Evolutionary conservation across 345 rosid genomes (phyloP).

Genomic region (Hibiscus syriacus): DNA sequence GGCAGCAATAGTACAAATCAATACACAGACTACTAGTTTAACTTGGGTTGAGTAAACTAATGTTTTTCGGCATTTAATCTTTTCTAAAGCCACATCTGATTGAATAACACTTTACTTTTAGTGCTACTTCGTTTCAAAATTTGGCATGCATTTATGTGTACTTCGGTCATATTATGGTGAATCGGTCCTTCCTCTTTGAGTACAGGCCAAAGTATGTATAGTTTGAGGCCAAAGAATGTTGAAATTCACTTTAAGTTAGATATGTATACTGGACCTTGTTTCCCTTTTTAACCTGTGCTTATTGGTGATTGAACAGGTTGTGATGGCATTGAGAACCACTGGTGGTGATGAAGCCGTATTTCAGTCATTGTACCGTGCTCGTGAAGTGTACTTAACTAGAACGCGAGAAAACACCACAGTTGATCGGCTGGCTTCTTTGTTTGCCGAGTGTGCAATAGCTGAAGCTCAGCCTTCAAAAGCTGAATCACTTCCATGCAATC

Average conservation of each 20-base stretch:
- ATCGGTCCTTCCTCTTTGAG: background rate
- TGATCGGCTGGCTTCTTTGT: conserved; percentile 80
- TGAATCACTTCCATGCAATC: conserved; percentile 21
- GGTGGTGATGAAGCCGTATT: conserved; percentile 83
- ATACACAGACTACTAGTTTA: background rate
- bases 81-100: background rate
- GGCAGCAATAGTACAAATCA: background rate
- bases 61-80: background rate
- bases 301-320: conserved; percentile 45
- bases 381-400: conserved; percentile 51
- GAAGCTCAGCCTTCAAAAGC: conserved; percentile 54
- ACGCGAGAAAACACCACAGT: conserved; percentile 47
- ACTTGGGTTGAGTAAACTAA: background rate
- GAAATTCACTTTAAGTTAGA: background rate
- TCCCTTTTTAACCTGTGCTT: conserved; percentile 6
- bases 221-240: background rate
- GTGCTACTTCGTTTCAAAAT: background rate
- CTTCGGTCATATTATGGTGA: background rate
- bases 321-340: conserved; percentile 55
- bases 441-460: conserved; percentile 84
- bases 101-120: no score
- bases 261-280: background rate
- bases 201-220: background rate
- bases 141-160: background rate
- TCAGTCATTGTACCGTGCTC: conserved; percentile 57